Conservation (phyloP, 2,329 filamentous ascomycete species). For the Pseudogymnoascus destructans region DNA sequence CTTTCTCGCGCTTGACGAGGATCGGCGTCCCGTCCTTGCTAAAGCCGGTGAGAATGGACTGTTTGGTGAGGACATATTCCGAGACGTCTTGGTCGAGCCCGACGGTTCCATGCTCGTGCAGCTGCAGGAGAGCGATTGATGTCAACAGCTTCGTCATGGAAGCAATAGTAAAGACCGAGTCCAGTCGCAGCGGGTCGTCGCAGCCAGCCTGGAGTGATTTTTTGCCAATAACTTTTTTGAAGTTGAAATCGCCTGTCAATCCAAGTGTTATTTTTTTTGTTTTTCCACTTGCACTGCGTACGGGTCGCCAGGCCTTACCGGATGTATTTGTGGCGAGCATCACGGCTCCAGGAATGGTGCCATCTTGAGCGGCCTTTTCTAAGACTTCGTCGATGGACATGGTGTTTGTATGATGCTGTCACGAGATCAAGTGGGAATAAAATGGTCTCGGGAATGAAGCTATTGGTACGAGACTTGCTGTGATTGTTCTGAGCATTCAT, state of each 20-base stretch:
- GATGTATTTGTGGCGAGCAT: not conserved
- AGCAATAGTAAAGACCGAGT: not conserved
- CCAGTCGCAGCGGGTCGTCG: not conserved
- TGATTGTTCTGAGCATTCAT: not conserved
- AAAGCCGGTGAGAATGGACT: not conserved
- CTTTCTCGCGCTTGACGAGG: slow-evolving; percentile 22
- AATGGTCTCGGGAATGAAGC: not conserved
- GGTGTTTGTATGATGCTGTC: not conserved
- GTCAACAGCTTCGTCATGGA: not conserved
- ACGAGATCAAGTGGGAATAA: not conserved
- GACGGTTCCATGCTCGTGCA: not conserved
- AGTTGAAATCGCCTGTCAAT: not conserved
- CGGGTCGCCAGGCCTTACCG: not conserved
- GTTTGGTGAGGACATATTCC: not conserved
- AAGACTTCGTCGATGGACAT: not conserved
- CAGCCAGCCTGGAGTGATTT: not conserved
- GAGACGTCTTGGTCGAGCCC: not conserved
- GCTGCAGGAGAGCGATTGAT: not conserved
- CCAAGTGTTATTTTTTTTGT: not conserved
- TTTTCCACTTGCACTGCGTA: not conserved
- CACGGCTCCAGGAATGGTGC: not conserved
- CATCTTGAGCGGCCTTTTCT: not conserved
- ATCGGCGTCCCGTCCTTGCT: not conserved
- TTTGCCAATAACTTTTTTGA: not conserved
- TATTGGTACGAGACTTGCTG: not conserved